phyloP scores from a whole-genome alignment of 164 flowering plant genomes.

The Liriodendron chinense region DNA sequence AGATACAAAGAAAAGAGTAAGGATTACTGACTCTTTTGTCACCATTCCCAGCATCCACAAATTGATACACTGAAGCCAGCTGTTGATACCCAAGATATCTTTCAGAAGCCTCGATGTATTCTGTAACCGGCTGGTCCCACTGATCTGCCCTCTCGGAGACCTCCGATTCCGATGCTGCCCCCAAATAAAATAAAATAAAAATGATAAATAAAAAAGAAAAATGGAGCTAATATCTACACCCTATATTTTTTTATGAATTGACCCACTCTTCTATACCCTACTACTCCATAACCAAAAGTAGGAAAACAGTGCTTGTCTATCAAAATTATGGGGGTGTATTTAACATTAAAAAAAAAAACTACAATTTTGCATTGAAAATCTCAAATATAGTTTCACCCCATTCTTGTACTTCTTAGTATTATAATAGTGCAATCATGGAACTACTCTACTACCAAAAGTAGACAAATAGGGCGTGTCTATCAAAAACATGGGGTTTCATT shows the following conservation, averaged over 20 bases:
- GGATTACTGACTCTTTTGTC: conserved; percentile 48
- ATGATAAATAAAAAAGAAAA: background rate
- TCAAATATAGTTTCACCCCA: background rate
- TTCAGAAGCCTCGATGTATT: conserved; percentile 75
- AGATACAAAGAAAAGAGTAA: background rate
- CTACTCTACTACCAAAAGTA: background rate
- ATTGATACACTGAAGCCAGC: conserved; percentile 67
- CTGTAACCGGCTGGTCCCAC: conserved; percentile 83
- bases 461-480: background rate
- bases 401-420: no score
- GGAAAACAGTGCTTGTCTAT: background rate
- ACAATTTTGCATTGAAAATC: background rate
- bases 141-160: conserved; percentile 71
- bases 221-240: background rate
- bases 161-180: conserved; percentile 65
- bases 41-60: conserved; percentile 71
- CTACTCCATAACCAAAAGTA: background rate
- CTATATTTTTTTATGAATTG: no score
- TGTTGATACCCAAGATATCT: conserved; percentile 77
- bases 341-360: background rate
- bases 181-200: background rate
- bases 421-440: no score
- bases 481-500: background rate
- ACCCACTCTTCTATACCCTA: background rate
- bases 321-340: background rate